These are phyloP conservation scores for Peribolospora kevripleyi DNA, from an alignment of 768 basidiomycete genomes.

Conservation along the genomic window DNA sequence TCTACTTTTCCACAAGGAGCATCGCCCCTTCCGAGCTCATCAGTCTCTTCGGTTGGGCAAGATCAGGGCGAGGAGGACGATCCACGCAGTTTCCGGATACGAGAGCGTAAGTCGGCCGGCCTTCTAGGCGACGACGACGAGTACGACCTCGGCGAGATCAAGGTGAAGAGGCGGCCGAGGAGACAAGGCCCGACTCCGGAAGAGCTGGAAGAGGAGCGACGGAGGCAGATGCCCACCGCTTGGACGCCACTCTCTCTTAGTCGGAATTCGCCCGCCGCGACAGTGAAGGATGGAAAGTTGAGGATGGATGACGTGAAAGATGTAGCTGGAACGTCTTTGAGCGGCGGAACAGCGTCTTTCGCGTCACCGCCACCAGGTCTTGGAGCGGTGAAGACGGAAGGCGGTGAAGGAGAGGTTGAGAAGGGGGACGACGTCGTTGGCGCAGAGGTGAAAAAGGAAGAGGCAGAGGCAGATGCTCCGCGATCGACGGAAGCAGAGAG, in stretches of 20 bases:
- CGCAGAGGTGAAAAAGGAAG: constrained; percentile 3
- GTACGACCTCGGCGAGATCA: constrained; percentile 54
- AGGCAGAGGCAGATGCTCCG: constrained; percentile 4
- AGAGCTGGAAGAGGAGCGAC: neutral
- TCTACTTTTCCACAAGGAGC: constrained; percentile 7
- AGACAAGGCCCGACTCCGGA: constrained; percentile 23
- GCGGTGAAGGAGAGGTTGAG: constrained; percentile 9
- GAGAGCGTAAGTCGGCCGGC: neutral
- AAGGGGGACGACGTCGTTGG: constrained; percentile 6
- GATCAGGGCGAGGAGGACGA: constrained; percentile 48
- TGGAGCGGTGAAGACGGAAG: constrained; percentile 5
- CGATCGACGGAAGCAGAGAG: constrained; percentile 1
- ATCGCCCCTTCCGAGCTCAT: constrained; percentile 12
- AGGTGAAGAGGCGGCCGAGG: constrained; percentile 30
- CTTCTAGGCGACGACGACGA: constrained; percentile 40
- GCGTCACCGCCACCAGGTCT: neutral
- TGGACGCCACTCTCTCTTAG: too few species aligned
- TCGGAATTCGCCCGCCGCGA: neutral
- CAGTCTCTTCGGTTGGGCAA: constrained; percentile 19
- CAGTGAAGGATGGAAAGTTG: neutral
- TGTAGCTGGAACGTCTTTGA: neutral
- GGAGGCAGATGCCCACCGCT: neutral
- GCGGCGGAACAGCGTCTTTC: neutral
- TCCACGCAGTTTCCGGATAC: constrained; percentile 18
- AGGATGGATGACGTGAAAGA: constrained; percentile 1